These are phyloP conservation scores for Lasiodiplodia citricola DNA, from an alignment of 2,329 filamentous ascomycete species.

Conservation along the genomic window DNA sequence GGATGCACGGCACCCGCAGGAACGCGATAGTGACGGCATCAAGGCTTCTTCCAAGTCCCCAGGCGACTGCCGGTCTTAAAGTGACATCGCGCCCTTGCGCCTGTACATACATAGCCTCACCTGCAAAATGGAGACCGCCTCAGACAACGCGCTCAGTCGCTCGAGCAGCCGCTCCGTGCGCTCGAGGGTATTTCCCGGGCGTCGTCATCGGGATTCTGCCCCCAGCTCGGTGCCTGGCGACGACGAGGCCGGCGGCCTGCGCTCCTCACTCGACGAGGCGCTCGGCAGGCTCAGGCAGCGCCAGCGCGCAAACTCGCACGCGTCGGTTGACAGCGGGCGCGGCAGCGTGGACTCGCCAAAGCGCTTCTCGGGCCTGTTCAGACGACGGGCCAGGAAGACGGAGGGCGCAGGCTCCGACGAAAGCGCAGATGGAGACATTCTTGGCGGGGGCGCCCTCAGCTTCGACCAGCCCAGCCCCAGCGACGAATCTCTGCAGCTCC, in stretches of 20 bases:
- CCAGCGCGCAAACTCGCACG: slow-evolving; percentile 37
- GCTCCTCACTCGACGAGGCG: slow-evolving; percentile 43
- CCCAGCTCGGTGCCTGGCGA: slow-evolving; percentile 33
- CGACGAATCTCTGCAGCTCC: slow-evolving; percentile 49
- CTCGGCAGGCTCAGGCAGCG: slow-evolving; percentile 46
- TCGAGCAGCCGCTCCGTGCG: slow-evolving; percentile 28
- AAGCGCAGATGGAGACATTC: slow-evolving; percentile 10
- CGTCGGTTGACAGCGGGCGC: slow-evolving; percentile 46
- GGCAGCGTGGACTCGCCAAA: slow-evolving; percentile 44
- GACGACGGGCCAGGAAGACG: slow-evolving; percentile 37
- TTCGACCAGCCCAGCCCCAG: slow-evolving; percentile 34
- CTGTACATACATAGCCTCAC: not conserved
- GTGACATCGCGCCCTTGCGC: slow-evolving; percentile 3
- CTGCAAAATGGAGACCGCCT: slow-evolving; percentile 16
- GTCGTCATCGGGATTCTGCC: slow-evolving; percentile 35
- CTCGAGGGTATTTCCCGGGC: slow-evolving; percentile 34
- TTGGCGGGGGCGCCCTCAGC: slow-evolving; percentile 3
- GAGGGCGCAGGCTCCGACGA: slow-evolving; percentile 13
- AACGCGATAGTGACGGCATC: slow-evolving; percentile 18
- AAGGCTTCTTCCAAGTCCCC: not conserved
- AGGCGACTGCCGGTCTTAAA: slow-evolving; percentile 4
- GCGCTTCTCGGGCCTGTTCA: slow-evolving; percentile 57
- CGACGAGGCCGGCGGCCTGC: slow-evolving; percentile 35
- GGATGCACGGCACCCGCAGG: slow-evolving; percentile 17
- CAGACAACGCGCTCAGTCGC: slow-evolving; percentile 19